phyloP scores from a whole-genome alignment of 345 rosid genomes.

The Punica granatum region DNA sequence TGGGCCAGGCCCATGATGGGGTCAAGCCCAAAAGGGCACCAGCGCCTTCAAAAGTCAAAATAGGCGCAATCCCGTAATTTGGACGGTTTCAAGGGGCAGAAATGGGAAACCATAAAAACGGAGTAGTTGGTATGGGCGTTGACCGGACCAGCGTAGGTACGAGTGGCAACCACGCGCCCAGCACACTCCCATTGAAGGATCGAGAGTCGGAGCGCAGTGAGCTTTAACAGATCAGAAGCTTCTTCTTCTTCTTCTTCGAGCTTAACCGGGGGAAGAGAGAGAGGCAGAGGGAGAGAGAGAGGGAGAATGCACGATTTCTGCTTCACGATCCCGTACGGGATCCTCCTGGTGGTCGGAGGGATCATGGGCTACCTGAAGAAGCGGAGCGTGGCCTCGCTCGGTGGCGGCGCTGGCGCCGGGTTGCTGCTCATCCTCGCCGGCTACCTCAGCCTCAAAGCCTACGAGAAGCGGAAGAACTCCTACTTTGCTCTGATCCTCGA shows the following conservation, averaged over 20 bases:
- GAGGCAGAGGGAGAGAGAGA: not conserved
- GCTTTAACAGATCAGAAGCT: not conserved
- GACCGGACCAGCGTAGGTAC: not conserved
- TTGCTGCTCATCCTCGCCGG: slow-evolving; percentile 79
- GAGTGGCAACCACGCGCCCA: not conserved
- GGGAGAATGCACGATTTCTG: slow-evolving; percentile 88
- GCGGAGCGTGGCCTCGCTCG: slow-evolving; percentile 74
- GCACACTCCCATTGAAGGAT: not conserved
- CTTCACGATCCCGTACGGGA: slow-evolving; percentile 92
- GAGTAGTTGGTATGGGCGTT: not conserved
- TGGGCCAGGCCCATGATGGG: too few species aligned
- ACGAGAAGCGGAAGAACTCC: slow-evolving; percentile 61
- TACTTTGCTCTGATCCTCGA: slow-evolving; percentile 53
- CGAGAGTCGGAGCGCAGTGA: not conserved
- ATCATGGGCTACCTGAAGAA: slow-evolving; percentile 62
- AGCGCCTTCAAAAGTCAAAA: not conserved
- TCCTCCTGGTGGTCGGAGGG: slow-evolving; percentile 80
- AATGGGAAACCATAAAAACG: not conserved
- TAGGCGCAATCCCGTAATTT: not conserved
- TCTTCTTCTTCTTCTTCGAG: too few species aligned
- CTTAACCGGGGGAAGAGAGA: not conserved
- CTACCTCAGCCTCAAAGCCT: slow-evolving; percentile 74
- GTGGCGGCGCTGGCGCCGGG: slow-evolving; percentile 77
- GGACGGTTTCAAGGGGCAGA: not conserved
- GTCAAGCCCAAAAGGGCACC: too few species aligned